phyloP scores from a whole-genome alignment of 2,329 filamentous ascomycete species.

The Sarocladium brachiariae region DNA sequence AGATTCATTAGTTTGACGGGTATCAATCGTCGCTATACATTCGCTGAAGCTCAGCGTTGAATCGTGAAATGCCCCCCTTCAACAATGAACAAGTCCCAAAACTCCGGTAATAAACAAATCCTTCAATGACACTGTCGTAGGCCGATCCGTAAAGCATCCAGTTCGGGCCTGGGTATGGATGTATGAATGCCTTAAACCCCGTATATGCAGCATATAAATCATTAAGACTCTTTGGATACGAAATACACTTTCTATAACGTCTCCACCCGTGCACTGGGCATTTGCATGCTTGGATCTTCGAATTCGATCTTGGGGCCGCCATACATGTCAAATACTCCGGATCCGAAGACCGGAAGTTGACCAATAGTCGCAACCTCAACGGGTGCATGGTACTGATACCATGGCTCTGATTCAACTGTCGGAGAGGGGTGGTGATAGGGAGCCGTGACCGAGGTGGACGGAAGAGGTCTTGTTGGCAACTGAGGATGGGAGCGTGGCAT shows the following conservation, averaged over 20 bases:
- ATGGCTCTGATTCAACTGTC: slow-evolving; percentile 40
- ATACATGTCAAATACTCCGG: slow-evolving; percentile 47
- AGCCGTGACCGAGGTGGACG: slow-evolving; percentile 16
- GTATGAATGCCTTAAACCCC: neutral
- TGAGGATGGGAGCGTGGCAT: slow-evolving; percentile 26
- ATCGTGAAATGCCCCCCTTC: no score
- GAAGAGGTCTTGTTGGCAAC: slow-evolving; percentile 28
- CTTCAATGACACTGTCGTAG: neutral
- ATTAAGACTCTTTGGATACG: neutral
- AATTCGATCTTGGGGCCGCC: slow-evolving; percentile 47
- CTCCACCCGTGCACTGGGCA: slow-evolving; percentile 53
- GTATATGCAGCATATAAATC: neutral
- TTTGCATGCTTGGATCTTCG: slow-evolving; percentile 50
- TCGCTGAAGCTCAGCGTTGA: neutral
- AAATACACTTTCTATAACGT: slow-evolving; percentile 32
- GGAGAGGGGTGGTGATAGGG: slow-evolving; percentile 30
- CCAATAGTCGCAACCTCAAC: slow-evolving; percentile 51
- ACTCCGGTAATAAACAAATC: neutral
- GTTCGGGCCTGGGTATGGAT: neutral
- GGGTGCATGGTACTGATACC: slow-evolving; percentile 52
- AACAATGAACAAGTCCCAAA: neutral
- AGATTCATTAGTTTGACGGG: neutral
- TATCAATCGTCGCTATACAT: neutral
- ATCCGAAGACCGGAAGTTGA: slow-evolving; percentile 41
- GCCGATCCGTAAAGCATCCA: neutral